Percentiles rank a stretch among this genome's conserved stretches.
Conservation (phyloP, 148 eudicot species). For the Simmondsia chinensis region DNA sequence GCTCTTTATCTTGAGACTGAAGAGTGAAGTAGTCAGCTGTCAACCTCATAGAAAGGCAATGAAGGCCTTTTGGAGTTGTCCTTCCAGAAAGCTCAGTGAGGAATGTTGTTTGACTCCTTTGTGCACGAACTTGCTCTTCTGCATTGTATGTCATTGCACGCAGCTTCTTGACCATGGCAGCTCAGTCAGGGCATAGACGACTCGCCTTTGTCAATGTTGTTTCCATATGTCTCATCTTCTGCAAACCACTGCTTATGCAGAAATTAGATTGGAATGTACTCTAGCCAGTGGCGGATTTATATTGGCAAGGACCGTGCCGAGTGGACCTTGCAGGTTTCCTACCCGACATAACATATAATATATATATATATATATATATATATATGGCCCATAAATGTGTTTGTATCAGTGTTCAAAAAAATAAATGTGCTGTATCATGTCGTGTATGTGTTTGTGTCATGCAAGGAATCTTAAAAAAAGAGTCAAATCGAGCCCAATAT, state of each 20-base stretch:
- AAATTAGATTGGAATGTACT: neutral
- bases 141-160: conserved; percentile 80
- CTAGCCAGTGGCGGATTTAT: no score
- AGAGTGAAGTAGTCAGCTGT: conserved; percentile 70
- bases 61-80: conserved; percentile 93
- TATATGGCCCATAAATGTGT: no score
- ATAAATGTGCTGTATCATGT: no score
- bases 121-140: conserved; percentile 60
- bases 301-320: no score
- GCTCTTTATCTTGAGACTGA: conserved; percentile 38
- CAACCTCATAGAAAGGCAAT: conserved; percentile 95
- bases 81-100: conserved; percentile 77
- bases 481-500: no score
- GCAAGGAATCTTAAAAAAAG: no score
- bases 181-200: conserved; percentile 64
- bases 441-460: no score
- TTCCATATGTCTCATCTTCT: conserved; percentile 64
- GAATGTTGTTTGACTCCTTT: conserved; percentile 45
- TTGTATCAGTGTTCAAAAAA: no score
- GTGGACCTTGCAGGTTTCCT: no score
- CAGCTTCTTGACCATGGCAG: conserved; percentile 61
- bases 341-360: no score
- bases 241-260: conserved; percentile 46
- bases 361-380: no score
- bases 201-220: conserved; percentile 60